Percentiles rank a stretch among this genome's conserved stretches.
These are phyloP conservation scores for Spencermartinsiella europaea DNA, from an alignment of 805 yeast species.

Conservation along the genomic window DNA sequence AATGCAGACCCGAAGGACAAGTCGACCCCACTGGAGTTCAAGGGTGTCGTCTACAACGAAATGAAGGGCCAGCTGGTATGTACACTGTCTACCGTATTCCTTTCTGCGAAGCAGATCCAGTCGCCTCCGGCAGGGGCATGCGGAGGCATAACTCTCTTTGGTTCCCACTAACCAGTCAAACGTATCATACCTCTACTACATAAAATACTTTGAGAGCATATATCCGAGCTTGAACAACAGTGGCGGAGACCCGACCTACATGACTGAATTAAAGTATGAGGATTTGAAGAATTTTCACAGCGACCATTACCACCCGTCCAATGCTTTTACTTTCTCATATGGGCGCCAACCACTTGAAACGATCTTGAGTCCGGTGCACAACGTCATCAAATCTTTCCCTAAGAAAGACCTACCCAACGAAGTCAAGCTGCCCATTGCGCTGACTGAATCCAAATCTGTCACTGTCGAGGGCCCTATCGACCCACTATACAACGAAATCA, in stretches of 20 bases:
- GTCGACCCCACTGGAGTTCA: constrained; percentile 60
- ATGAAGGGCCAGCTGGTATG: constrained; percentile 98
- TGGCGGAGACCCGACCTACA: constrained; percentile 87
- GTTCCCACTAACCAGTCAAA: too few species aligned
- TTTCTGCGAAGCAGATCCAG: too few species aligned
- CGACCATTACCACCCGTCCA: constrained; percentile 81
- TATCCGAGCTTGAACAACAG: constrained; percentile 84
- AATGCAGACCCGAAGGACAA: constrained; percentile 55
- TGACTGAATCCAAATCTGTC: constrained; percentile 35
- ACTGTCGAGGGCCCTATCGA: constrained; percentile 71
- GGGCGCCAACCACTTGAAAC: constrained; percentile 66
- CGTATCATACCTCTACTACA: constrained; percentile 79
- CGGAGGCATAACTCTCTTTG: too few species aligned
- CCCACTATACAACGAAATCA: constrained; percentile 58
- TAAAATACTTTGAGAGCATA: constrained; percentile 72
- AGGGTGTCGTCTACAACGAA: constrained; percentile 96
- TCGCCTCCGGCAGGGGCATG: too few species aligned
- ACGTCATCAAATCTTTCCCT: constrained; percentile 37
- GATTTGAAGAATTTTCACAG: constrained; percentile 75
- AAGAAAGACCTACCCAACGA: constrained; percentile 18
- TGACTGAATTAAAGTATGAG: constrained; percentile 67
- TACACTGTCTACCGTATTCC: too few species aligned
- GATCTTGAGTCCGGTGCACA: constrained; percentile 54
- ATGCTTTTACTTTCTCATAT: constrained; percentile 80
- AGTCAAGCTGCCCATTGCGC: constrained; percentile 41